phyloP scores from a whole-genome alignment of 228 moss, liverwort and hornwort species.

The Sphagnum fallax region DNA sequence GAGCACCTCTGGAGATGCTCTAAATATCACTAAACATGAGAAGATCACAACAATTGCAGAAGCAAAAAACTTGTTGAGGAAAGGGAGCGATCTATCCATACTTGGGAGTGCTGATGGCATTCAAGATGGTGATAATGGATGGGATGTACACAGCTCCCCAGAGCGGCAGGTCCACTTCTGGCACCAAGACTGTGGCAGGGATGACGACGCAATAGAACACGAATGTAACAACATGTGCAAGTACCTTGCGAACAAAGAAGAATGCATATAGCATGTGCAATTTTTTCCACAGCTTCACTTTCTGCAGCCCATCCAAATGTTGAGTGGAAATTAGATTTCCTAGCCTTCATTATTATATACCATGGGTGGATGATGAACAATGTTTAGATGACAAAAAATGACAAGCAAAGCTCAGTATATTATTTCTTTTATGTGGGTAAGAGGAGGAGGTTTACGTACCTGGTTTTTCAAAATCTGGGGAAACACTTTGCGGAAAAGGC shows the following conservation, averaged over 20 bases:
- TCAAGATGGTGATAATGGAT: constrained; percentile 71
- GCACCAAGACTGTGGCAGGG: constrained; percentile 73
- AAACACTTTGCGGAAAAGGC: constrained; percentile 68
- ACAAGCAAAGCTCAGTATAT: no score
- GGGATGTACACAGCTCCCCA: constrained; percentile 89
- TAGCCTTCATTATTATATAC: no score
- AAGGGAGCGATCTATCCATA: not conserved
- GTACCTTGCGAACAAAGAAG: constrained; percentile 78
- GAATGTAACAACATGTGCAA: constrained; percentile 71
- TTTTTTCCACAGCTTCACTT: constrained; percentile 53
- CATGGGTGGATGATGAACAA: no score
- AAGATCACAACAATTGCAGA: no score
- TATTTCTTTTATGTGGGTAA: no score
- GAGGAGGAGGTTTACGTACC: constrained; percentile 12
- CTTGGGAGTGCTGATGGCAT: constrained; percentile 77
- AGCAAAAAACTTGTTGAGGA: no score
- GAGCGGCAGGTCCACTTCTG: constrained; percentile 69
- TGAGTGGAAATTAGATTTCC: no score
- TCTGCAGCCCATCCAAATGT: constrained; percentile 16
- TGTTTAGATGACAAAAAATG: no score
- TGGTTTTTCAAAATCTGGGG: constrained; percentile 55
- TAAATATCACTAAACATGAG: no score
- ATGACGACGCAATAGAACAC: constrained; percentile 75
- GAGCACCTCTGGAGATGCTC: no score
- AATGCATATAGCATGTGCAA: constrained; percentile 84